Base-by-base conservation (phyloP, 2,329 filamentous ascomycete genomes). In the Talaromyces sp. region DNA sequence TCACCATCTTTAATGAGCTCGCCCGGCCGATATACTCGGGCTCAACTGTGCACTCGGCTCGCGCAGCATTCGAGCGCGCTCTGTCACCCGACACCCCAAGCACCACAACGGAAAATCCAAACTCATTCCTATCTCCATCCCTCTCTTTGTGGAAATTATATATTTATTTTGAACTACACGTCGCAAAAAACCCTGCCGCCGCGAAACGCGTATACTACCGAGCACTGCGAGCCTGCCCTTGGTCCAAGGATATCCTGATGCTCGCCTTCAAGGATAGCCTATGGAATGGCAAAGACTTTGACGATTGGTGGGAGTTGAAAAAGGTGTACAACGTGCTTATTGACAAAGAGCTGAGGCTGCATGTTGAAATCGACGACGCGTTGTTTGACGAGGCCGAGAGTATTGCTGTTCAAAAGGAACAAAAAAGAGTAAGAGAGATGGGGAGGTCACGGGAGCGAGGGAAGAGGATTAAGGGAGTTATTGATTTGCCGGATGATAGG, bases 291-390 rank as follows among this genome's bases (percentile, higher is more conserved):
- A 21, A 27, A 24, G 43, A 43, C 2, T 26, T 43, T 7, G 60
- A 59, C 11, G 56, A 71, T 86, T 74, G 75, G 19, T 75, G 75
- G 29, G 84, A 88, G 58, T 65, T 85, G 62, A 78, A 75, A 57
- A 78, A 78, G 56, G 70, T 86, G 17, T 84, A 83, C 69, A 78
- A 81, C 63, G 78, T 86, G 7, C 75, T 88, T 68, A 75, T 78
- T 14, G 86, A 88, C 72, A 86, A 86, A 71, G 86, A 86, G 66
- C 63, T 88, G 63, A 77, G 86, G 62, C 70, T 88, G 26, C 82
- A 84, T 72, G 73, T 83, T 57, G 79, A 86, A 66, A 69, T 86
- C 31, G 79, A 82, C 62, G 76, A 79, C 19, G 63, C 71, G 3
- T 21, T 55, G 41, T 64, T 80, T 56, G 71, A 76, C 38, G 70